Evolutionary conservation across 1,284 basidiomycete genomes (phyloP).

Genomic region (Neonothopanus nambi): DNA sequence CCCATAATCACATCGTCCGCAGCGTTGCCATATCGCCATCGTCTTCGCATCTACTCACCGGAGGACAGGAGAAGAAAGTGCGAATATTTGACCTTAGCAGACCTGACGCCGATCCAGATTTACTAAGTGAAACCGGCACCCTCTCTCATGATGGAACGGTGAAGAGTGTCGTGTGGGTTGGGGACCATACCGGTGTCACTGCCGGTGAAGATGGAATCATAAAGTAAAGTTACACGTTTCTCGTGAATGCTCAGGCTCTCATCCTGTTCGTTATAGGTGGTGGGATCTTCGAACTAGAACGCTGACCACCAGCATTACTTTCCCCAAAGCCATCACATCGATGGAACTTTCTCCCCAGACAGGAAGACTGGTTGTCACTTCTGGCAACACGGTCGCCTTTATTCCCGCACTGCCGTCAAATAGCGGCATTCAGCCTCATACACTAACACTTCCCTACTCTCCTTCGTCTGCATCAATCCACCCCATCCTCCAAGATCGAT

Average conservation of each 20-base stretch:
- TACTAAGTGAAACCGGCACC: slow-evolving; percentile 60
- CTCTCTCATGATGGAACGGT: slow-evolving; percentile 86
- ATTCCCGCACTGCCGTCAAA: slow-evolving; percentile 62
- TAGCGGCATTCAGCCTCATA: slow-evolving; percentile 57
- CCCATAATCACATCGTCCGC: slow-evolving; percentile 97
- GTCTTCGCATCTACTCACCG: slow-evolving; percentile 77
- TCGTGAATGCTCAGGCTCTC: slow-evolving; percentile 9
- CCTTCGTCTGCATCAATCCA: slow-evolving; percentile 93
- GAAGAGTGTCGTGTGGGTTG: slow-evolving; percentile 92
- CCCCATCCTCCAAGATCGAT: slow-evolving; percentile 84
- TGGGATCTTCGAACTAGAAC: slow-evolving; percentile 89
- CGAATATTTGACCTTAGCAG: slow-evolving; percentile 89
- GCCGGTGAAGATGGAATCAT: slow-evolving; percentile 91
- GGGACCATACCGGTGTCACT: slow-evolving; percentile 82
- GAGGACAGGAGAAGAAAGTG: slow-evolving; percentile 97
- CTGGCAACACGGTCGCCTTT: slow-evolving; percentile 91
- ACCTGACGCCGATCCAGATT: slow-evolving; percentile 84
- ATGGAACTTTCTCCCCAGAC: slow-evolving; percentile 91
- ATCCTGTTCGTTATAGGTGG: slow-evolving; percentile 62
- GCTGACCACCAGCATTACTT: slow-evolving; percentile 70
- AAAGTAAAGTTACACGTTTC: slow-evolving; percentile 58
- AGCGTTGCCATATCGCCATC: slow-evolving; percentile 83
- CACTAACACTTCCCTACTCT: slow-evolving; percentile 74
- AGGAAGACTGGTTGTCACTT: slow-evolving; percentile 85
- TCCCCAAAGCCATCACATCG: slow-evolving; percentile 83